Base-by-base conservation (phyloP, 495 filamentous ascomycete genomes). In the Trichoderma erinaceum region DNA sequence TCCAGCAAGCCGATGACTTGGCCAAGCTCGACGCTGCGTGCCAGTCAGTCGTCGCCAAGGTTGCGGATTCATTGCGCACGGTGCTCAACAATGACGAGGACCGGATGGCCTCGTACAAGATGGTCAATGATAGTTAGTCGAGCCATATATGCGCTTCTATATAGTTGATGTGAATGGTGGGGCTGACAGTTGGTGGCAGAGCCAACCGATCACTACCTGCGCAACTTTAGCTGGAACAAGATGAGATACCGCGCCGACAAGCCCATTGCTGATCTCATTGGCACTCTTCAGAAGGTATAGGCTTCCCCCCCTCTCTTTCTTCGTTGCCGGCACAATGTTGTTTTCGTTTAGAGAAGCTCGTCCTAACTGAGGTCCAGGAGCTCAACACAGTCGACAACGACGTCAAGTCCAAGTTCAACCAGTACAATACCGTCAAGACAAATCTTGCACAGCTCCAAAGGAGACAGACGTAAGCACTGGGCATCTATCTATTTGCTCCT, bases 1-100 rank as follows among this genome's bases (percentile, higher is more conserved):
- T 99, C 32, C 91, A 96, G 79, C 94, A 99, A 75, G 95, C 95
- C 46, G 95, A 99, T 75, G 94, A 97, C 73, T 82, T 99, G 52
- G 85, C 89, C 43, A 99, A 98, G 86, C 87, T 99, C 38, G 89
- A 92, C 69, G 73, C 80, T 15, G 84, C 85, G 41, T 97, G 92
- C 72, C 89, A 93, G 78, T 87, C 82, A 58, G 91, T 97, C 12
- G 93, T 96, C 50, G 83, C 81, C 63, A 97, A 97, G 79, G 90
- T 98, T 48, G 88, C 87, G 68, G 95, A 99, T 74, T 90, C 92
- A 63, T 77, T 99, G 78, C 84, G 84, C 76, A 87, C 81, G 67
- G 85, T 97, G 70, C 82, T 97, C 3, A 91, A 91, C 23, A 90
- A 89, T 0, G 90, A 97, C 70, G 90, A 94, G 72, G 88, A 86